Base-by-base conservation (phyloP, 768 basidiomycete genomes). In the Plicaturopsis crispa region DNA sequence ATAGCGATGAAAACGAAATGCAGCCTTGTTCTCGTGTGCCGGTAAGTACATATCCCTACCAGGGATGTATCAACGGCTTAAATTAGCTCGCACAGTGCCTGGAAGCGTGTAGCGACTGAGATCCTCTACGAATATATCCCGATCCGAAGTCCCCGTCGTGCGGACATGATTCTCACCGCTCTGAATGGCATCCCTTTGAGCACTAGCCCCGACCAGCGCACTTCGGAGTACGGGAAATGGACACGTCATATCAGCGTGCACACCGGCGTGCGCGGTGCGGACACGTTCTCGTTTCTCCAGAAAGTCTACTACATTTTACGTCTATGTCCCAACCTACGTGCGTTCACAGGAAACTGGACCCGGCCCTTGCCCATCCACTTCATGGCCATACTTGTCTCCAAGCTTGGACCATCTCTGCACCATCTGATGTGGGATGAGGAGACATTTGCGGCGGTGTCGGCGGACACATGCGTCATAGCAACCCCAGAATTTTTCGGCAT, bases 1-100 rank as follows among this genome's bases (percentile, higher is more conserved):
- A 48, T 67, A 10, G 59, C 71, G n/a, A 56, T 63, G 55, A 61
- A 61, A 37, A 73, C 73, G 8, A 77, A 75, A 48, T 66, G 70
- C 42, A 59, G 62, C 6, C 56, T 75, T 13, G 68, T 72, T 24
- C 59, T 62, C 34, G 72, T 75, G 12, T 72, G 62, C 49, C 65
- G n/a, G n/a, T n/a, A n/a, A n/a, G n/a, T n/a, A n/a, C n/a, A n/a
- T n/a, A n/a, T n/a, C n/a, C n/a, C n/a, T n/a, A n/a, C n/a, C n/a
- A n/a, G n/a, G n/a, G n/a, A n/a, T n/a, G n/a, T n/a, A n/a, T n/a
- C n/a, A n/a, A n/a, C n/a, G n/a, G n/a, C n/a, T n/a, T n/a, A n/a
- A n/a, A n/a, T n/a, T n/a, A n/a, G n/a, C n/a, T n/a, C n/a, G n/a
- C n/a, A n/a, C n/a, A n/a, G 60, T 31, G 53, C 61, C 10, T 77